Evolutionary conservation across 305 asterid species (phyloP).

Genomic region (Fraxinus velutina): DNA sequence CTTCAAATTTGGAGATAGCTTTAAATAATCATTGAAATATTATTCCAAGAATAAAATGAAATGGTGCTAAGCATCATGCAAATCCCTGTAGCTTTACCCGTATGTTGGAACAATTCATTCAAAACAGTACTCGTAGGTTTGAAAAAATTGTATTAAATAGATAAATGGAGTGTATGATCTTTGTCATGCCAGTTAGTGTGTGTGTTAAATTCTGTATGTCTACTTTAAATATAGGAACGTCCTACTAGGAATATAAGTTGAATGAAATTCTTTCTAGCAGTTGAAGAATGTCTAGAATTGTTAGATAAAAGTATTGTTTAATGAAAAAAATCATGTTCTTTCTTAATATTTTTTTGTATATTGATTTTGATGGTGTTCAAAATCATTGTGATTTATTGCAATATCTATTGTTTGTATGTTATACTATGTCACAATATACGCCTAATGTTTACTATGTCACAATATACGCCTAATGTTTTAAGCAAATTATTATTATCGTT

Average conservation of each 20-base stretch:
- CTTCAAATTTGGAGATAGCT: background rate
- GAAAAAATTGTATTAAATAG: background rate
- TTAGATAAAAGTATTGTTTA: background rate
- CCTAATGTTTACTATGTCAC: background rate
- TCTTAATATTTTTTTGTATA: background rate
- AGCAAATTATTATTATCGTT: background rate
- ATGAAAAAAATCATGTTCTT: background rate
- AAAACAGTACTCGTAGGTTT: background rate
- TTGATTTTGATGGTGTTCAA: background rate
- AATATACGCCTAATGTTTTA: background rate
- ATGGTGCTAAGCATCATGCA: background rate
- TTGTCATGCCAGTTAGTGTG: background rate
- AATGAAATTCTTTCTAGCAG: background rate
- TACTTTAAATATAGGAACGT: background rate
- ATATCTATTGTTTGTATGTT: background rate
- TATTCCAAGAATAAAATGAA: background rate
- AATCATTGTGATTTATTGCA: background rate
- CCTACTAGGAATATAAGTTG: background rate
- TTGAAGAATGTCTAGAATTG: background rate
- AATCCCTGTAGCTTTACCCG: background rate
- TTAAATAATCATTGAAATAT: background rate
- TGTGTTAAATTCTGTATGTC: background rate
- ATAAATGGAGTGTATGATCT: background rate
- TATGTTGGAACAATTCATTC: background rate
- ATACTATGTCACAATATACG: background rate